Evolutionary conservation across 2,329 filamentous ascomycete species (phyloP).

Genomic region (Mariannaea elegans): DNA sequence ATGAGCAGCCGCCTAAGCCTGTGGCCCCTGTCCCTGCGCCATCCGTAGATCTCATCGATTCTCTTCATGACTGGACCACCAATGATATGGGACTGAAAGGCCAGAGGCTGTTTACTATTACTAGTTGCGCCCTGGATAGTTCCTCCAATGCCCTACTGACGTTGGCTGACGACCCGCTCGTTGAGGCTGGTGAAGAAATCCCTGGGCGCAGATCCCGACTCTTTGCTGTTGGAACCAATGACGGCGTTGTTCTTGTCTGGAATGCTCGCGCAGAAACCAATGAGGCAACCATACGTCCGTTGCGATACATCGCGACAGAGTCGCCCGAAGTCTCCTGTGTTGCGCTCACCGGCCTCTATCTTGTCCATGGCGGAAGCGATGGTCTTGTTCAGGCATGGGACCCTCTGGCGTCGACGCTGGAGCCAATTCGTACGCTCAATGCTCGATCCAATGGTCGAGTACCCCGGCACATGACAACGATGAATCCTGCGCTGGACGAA

Average conservation of each 20-base stretch:
- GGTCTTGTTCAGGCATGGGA: conserved; percentile 98
- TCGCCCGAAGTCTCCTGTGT: conserved; percentile 88
- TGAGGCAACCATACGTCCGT: conserved; percentile 65
- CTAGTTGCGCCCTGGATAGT: conserved; percentile 74
- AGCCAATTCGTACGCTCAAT: conserved; percentile 86
- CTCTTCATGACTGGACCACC: conserved; percentile 44
- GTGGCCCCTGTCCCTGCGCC: conserved; percentile 36
- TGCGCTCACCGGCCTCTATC: conserved; percentile 83
- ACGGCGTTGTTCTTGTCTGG: conserved; percentile 83
- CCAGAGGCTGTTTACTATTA: conserved; percentile 69
- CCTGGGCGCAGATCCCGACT: conserved; percentile 87
- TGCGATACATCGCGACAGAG: conserved; percentile 88
- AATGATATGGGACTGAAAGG: conserved; percentile 60
- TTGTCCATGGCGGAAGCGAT: conserved; percentile 94
- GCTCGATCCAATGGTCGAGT: conserved; percentile 84
- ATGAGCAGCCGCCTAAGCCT: conserved; percentile 34
- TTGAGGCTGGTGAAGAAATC: conserved; percentile 65
- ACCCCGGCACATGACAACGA: conserved; percentile 72
- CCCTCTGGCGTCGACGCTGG: conserved; percentile 80
- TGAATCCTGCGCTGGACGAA: conserved; percentile 67
- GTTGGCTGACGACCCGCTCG: conserved; percentile 78
- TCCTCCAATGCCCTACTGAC: conserved; percentile 78
- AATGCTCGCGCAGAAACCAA: conserved; percentile 73
- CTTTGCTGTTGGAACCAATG: conserved; percentile 81
- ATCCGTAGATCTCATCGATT: conserved; percentile 20